Evolutionary conservation across 2,329 filamentous ascomycete genomes (phyloP).

Genomic region (Myriosclerotinia duriaeana): DNA sequence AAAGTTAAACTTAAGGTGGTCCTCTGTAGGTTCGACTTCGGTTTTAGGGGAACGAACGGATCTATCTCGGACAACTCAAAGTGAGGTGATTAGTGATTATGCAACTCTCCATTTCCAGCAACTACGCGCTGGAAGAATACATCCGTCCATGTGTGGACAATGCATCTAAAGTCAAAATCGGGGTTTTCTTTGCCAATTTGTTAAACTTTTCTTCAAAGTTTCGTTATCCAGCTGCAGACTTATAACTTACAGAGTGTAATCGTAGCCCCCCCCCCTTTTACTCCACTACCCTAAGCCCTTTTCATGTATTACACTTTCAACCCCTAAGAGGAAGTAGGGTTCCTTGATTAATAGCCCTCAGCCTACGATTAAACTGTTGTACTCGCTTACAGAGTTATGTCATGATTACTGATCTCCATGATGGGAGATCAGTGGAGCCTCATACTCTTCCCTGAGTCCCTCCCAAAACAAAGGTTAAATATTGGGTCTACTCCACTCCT

Average conservation of each 20-base stretch:
- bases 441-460: not conserved
- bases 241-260: not conserved
- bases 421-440: constrained; percentile 15
- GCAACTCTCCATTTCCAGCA: constrained; percentile 1
- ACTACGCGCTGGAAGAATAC: not conserved
- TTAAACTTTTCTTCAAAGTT: constrained; percentile 13
- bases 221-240: not conserved
- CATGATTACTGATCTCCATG: constrained; percentile 15
- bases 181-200: not conserved
- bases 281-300: too few relatives aligned
- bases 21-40: constrained; percentile 6
- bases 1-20: not conserved
- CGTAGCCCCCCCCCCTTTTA: too few relatives aligned
- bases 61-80: not conserved
- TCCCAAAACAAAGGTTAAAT: too few relatives aligned
- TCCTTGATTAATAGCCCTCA: too few relatives aligned
- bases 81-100: not conserved
- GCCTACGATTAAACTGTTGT: not conserved
- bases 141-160: constrained; percentile 1
- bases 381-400: not conserved
- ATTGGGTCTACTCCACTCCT: too few relatives aligned
- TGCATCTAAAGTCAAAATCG: not conserved
- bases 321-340: too few relatives aligned
- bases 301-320: too few relatives aligned
- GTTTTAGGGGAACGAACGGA: not conserved